Base-by-base conservation (phyloP, 768 basidiomycete genomes). In the Boletales sp. region DNA sequence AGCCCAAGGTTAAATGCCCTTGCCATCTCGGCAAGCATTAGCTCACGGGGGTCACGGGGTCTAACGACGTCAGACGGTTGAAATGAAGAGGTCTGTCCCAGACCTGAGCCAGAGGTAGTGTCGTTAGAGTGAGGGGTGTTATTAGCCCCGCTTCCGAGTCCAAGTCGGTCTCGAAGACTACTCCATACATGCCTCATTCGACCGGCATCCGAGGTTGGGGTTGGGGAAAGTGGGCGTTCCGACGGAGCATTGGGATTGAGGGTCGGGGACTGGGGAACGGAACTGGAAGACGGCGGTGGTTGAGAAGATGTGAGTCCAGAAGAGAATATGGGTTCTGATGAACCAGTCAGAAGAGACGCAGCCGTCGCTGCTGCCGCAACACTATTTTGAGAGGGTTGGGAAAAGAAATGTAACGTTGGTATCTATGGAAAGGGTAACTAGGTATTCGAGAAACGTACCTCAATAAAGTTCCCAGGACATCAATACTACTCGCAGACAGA, bases 341-440 rank as follows among this genome's bases (percentile, higher is more conserved):
- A 79, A 33, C 87, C 87, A 2, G 84, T 83, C n/a, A 89, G 75
- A 28, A 90, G 76, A 4, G 90, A 92, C 8, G 87, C 88, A 2
- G 90, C 90, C 1, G 90, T 91, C n/a, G 90, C 90, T 10, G 90
- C 87, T n/a, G 90, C 89, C 4, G 90, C 90, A 31, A 92, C 90
- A 58, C 90, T 88, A 54, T 43, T 63, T 17, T 30, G 28, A 11
- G 17, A 2, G 13, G 13, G n/a, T 30, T 36, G 36, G 45, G 37
- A 41, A 19, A 40, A 9, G 38, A 31, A 28, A 34, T 11, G 44
- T 30, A 25, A 21, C 14, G 33, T 49, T 12, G 18, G 42, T 42
- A 19, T 37, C 11, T 14, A 18, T 31, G 12, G 30, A 15, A n/a
- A 25, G 28, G n/a, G 25, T 21, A 40, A 18, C 7, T 2, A 41